Conservation (phyloP, 139 green algal genomes). For the Dunaliella primolecta region DNA sequence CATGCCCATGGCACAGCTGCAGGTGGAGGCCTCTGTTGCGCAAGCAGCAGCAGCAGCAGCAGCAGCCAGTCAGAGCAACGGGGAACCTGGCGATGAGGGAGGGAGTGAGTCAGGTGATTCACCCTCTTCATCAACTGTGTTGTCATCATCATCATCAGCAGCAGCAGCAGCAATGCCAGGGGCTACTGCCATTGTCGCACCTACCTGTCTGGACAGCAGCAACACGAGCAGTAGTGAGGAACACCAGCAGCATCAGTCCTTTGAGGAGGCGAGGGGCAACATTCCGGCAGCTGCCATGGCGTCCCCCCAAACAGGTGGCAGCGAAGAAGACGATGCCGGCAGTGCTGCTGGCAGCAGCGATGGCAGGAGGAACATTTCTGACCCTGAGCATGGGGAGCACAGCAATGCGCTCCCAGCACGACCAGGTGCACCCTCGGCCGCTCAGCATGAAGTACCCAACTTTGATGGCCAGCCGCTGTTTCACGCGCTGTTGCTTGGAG, state of each 20-base stretch:
- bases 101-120: background rate
- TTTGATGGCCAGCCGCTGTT: background rate
- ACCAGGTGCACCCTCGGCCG: background rate
- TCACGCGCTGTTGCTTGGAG: background rate
- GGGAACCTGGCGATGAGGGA: background rate
- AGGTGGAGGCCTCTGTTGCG: background rate
- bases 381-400: too few relatives aligned
- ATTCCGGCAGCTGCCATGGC: background rate
- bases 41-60: background rate
- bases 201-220: background rate
- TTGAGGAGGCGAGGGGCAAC: background rate
- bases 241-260: too few relatives aligned
- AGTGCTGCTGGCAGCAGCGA: background rate
- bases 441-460: background rate
- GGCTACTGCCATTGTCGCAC: background rate
- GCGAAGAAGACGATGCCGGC: background rate
- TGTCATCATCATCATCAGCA: background rate
- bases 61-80: background rate
- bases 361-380: background rate
- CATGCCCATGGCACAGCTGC: background rate
- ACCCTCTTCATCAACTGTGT: background rate
- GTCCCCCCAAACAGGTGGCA: background rate
- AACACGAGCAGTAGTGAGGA: background rate
- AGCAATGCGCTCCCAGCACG: background rate
- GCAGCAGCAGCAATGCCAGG: background rate